These are phyloP conservation scores for Ligustrum vulgare DNA, from an alignment of 257 asterid species.

Conservation along the genomic window DNA sequence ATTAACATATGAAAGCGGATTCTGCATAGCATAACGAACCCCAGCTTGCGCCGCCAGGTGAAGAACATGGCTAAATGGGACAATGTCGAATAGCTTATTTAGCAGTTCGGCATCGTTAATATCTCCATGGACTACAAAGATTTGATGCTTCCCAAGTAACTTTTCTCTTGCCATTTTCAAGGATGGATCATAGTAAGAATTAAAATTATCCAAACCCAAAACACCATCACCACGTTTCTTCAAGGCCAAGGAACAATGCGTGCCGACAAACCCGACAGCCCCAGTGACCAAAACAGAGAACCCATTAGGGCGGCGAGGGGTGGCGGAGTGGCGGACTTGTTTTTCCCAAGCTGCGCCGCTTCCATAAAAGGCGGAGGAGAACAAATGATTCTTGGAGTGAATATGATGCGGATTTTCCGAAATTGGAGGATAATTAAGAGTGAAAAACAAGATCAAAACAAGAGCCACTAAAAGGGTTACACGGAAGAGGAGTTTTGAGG, in stretches of 20 bases:
- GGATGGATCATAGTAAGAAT: conserved; percentile 79
- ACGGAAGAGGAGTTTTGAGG: conserved; percentile 85
- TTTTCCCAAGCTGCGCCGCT: conserved; percentile 80
- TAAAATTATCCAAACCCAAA: conserved; percentile 82
- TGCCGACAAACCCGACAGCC: conserved; percentile 90
- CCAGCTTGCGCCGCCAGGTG: conserved; percentile 98
- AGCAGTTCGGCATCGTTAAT: conserved; percentile 62
- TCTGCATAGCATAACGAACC: conserved; percentile 96
- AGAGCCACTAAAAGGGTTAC: conserved; percentile 76
- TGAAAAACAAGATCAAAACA: conserved; percentile 73
- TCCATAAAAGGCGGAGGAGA: conserved; percentile 76
- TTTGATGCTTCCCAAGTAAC: conserved; percentile 44
- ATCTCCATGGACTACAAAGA: conserved; percentile 73
- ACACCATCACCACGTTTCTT: conserved; percentile 94
- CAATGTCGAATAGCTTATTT: conserved; percentile 69
- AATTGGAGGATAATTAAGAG: conserved; percentile 66
- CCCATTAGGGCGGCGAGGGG: conserved; percentile 80
- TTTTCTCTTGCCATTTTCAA: conserved; percentile 64
- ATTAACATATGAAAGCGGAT: conserved; percentile 68
- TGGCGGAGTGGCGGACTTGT: conserved; percentile 76
- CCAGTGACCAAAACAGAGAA: conserved; percentile 88
- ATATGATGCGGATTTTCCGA: conserved; percentile 37
- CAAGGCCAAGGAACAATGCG: conserved; percentile 75
- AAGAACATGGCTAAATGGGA: conserved; percentile 76
- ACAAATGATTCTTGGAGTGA: conserved; percentile 51